Percentiles rank a stretch among this genome's conserved stretches.
phyloP scores from a whole-genome alignment of 169 alveolate species.

The Eimeria necatrix region DNA sequence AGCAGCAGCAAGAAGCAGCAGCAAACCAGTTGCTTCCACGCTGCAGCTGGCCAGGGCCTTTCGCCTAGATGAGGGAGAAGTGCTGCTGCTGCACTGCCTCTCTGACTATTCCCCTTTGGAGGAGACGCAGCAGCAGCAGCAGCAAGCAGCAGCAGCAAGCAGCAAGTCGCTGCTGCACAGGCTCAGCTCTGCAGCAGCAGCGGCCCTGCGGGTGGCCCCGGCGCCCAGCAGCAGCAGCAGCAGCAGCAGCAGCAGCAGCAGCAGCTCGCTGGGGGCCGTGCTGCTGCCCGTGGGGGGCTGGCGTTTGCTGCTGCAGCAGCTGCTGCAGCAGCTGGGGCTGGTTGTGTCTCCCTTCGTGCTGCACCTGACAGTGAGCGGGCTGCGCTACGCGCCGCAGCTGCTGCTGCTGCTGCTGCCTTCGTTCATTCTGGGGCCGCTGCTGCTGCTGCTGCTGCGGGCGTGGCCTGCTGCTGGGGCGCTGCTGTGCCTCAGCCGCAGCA shows the following conservation, averaged over 20 bases:
- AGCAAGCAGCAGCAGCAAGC: neutral
- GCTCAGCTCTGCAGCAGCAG: neutral
- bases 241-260: neutral
- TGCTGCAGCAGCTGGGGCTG: neutral
- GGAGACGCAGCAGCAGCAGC: constrained; percentile 34
- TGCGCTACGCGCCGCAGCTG: neutral
- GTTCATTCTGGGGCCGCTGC: neutral
- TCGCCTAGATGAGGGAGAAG: neutral
- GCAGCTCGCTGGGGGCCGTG: neutral
- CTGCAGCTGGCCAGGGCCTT: constrained; percentile 29
- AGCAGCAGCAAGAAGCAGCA: neutral
- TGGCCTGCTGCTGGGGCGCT: neutral
- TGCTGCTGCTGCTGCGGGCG: constrained; percentile 41
- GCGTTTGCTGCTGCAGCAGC: constrained; percentile 17
- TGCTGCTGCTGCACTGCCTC: constrained; percentile 24
- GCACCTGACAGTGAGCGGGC: neutral
- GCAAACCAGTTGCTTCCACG: neutral
- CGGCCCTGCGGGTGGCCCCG: neutral
- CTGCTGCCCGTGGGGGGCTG: neutral
- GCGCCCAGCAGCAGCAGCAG: constrained; percentile 2
- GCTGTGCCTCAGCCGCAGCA: neutral
- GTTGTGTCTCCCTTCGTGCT: neutral
- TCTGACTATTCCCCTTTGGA: neutral
- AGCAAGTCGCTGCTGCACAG: constrained; percentile 14
- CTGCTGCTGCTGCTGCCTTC: constrained; percentile 27